Evolutionary conservation across 805 yeast species (phyloP).

Genomic region (Suhomyces vadensis): DNA sequence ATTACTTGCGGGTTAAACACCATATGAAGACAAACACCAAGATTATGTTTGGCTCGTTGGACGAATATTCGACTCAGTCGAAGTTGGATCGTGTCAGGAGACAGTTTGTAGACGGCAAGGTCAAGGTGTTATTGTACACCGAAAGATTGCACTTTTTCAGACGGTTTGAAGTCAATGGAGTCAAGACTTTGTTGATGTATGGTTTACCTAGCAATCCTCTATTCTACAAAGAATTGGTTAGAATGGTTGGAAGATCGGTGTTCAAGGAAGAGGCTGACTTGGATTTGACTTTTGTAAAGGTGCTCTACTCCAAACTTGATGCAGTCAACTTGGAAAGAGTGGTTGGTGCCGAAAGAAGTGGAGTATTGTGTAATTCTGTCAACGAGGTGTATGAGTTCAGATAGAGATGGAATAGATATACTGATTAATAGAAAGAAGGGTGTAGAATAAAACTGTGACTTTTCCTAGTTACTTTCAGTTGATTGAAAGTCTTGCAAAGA

Average conservation of each 20-base stretch:
- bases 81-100: slow-evolving; percentile 71
- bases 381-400: slow-evolving; percentile 76
- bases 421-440: neutral
- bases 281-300: slow-evolving; percentile 49
- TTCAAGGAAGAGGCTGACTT: slow-evolving; percentile 53
- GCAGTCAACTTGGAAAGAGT: slow-evolving; percentile 74
- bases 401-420: slow-evolving; percentile 11
- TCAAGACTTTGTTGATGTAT: slow-evolving; percentile 77
- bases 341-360: slow-evolving; percentile 76
- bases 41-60: slow-evolving; percentile 65
- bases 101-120: slow-evolving; percentile 59
- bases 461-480: too few relatives aligned
- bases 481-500: too few relatives aligned
- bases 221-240: slow-evolving; percentile 76
- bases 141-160: slow-evolving; percentile 93
- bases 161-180: slow-evolving; percentile 82
- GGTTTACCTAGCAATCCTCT: slow-evolving; percentile 82
- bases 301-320: slow-evolving; percentile 78
- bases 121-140: slow-evolving; percentile 78
- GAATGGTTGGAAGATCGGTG: slow-evolving; percentile 65
- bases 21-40: slow-evolving; percentile 65
- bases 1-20: slow-evolving; percentile 76
- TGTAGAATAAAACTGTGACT: too few relatives aligned
- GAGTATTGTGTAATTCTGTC: slow-evolving; percentile 64
- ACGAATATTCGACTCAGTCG: slow-evolving; percentile 80